Base-by-base conservation (phyloP, 2,329 filamentous ascomycete species). In the Pestalotiopsis sp. region DNA sequence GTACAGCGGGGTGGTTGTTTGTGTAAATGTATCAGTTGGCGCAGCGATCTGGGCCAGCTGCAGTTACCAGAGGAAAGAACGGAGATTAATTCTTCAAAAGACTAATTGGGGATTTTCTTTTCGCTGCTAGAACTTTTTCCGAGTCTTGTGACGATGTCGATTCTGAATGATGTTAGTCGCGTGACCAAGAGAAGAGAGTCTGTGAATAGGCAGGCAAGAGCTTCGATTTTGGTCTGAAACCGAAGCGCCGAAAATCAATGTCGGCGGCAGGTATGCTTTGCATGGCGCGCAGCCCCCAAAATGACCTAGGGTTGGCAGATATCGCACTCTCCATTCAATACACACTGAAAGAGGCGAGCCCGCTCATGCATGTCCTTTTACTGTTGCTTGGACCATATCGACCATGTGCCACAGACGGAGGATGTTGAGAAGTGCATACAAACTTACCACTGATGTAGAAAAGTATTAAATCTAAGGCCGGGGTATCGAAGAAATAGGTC, bases 401-500 rank as follows among this genome's bases (percentile, higher is more conserved):
- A 59, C 57, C 23, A 23, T 52, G 17, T 6, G 17, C 45, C 13
- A 59, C 3, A 59, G 27, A 36, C 7, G 3, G 20, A 36, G 57
- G 57, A 13, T 59, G 11, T 25, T 59, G 27, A 66, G 57, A 67
- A 23, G 49, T 57, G 45, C 59, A 66, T 36, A 36, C 66, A 70
- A 70, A 77, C 77, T 77, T 62, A 79, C 77, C 75, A 71, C 63
- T 69, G 62, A 45, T 68, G 71, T 52, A 70, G 66, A 62, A 64
- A 68, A 75, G 69, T 74, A 77, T 74, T 73, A 75, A 66, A 71
- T 79, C 77, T 79, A 79, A 77, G 72, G 71, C 74, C 72, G 71
- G 76, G 77, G 76, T 79, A 79, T 79, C 76, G 75, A 73, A 72
- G 25, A 71, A 72, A 75, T 60, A 70, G 68, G 73, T 78, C 77